A percentile compares a stretch with the other conserved stretches of the same genome.
Evolutionary conservation across 2,329 filamentous ascomycete genomes (phyloP).

Genomic region (Rutstroemia sp.): DNA sequence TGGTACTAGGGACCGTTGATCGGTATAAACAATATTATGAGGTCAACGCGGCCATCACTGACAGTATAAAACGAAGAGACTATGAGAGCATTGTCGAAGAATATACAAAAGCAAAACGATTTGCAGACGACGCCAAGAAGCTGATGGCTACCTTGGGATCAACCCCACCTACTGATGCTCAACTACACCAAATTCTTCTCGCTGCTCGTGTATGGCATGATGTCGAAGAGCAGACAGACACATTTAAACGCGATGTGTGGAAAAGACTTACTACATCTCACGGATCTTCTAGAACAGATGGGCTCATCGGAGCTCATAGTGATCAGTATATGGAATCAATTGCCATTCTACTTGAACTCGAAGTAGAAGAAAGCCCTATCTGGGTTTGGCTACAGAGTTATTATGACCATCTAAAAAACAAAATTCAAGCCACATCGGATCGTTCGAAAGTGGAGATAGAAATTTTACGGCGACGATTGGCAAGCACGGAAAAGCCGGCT

Average conservation of each 20-base stretch:
- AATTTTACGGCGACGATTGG: constrained; percentile 74
- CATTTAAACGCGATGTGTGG: constrained; percentile 88
- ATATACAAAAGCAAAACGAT: constrained; percentile 74
- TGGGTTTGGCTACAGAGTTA: constrained; percentile 91
- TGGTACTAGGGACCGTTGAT: constrained; percentile 67
- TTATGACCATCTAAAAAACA: constrained; percentile 82
- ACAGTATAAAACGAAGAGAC: constrained; percentile 84
- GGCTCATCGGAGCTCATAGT: constrained; percentile 40
- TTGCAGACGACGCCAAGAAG: constrained; percentile 68
- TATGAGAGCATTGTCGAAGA: constrained; percentile 83
- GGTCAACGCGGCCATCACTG: constrained; percentile 66
- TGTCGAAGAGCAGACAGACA: constrained; percentile 77
- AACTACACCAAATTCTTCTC: constrained; percentile 80
- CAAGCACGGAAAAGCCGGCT: constrained; percentile 63
- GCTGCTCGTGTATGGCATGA: constrained; percentile 94
- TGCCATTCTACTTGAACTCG: constrained; percentile 79
- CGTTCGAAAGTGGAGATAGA: constrained; percentile 90
- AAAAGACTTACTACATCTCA: constrained; percentile 66
- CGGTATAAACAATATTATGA: constrained; percentile 77
- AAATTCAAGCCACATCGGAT: constrained; percentile 73
- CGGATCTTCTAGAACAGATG: constrained; percentile 31
- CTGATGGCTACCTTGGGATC: constrained; percentile 52
- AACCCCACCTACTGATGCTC: constrained; percentile 61
- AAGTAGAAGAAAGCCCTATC: constrained; percentile 92
- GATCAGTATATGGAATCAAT: constrained; percentile 91